phyloP scores from a whole-genome alignment of 225 moss, liverwort and hornwort genomes.

The Pseudisothecium myosuroides region DNA sequence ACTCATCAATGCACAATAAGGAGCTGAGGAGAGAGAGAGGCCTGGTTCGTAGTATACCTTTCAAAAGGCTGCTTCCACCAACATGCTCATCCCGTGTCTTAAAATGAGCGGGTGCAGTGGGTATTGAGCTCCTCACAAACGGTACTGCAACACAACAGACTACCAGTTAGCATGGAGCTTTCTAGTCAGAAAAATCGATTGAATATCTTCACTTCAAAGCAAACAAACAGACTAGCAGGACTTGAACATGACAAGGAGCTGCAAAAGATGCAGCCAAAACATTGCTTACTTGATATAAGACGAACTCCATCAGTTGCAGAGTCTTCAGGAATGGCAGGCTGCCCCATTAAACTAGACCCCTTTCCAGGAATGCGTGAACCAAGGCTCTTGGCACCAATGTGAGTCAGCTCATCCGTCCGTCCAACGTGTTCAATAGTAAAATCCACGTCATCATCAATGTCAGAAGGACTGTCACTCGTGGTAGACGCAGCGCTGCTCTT shows the following conservation, averaged over 20 bases:
- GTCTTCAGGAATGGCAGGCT: conserved; percentile 37
- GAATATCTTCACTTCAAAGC: not conserved
- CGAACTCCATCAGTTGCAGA: conserved; percentile 17
- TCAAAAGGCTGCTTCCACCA: conserved; percentile 46
- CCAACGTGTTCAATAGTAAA: conserved; percentile 25
- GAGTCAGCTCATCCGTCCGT: conserved; percentile 37
- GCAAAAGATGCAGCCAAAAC: not conserved
- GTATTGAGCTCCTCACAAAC: conserved; percentile 50
- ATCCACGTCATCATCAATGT: conserved; percentile 75
- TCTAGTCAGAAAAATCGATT: not conserved
- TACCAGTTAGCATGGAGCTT: not conserved
- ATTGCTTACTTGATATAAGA: conserved; percentile 38
- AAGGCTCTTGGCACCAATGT: conserved; percentile 45
- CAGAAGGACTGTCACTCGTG: conserved; percentile 71
- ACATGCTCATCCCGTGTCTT: conserved; percentile 56
- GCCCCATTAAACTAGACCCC: conserved; percentile 8
- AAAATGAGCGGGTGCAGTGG: conserved; percentile 54
- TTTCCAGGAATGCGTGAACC: conserved; percentile 23
- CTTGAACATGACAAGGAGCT: not conserved
- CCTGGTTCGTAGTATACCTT: conserved; percentile 9
- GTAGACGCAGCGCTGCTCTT: conserved; percentile 41
- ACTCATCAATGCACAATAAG: not conserved
- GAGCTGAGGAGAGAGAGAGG: not conserved
- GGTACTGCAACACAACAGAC: conserved; percentile 21
- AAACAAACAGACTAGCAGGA: not conserved